A percentile compares a stretch with the other conserved stretches of the same genome.
Evolutionary conservation across 2,329 filamentous ascomycete species (phyloP).

Genomic region (Lecanicillium sp.): DNA sequence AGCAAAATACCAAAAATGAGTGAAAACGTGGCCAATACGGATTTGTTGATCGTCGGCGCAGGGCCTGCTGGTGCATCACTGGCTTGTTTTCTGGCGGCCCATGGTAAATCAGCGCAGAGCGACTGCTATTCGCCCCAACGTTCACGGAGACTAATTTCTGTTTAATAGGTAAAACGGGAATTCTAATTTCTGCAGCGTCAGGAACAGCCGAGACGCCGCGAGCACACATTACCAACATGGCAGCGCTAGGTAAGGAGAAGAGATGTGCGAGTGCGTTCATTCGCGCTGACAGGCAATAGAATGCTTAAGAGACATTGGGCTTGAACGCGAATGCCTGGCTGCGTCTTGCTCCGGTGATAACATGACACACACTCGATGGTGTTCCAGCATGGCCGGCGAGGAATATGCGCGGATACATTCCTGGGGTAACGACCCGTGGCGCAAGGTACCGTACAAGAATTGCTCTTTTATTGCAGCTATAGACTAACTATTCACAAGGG

Average conservation of each 20-base stretch:
- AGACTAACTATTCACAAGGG: constrained; percentile 21
- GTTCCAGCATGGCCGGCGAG: constrained; percentile 40
- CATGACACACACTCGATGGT: constrained; percentile 46
- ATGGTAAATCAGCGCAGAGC: constrained; percentile 26
- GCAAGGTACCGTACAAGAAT: constrained; percentile 23
- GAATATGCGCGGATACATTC: constrained; percentile 42
- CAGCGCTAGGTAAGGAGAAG: constrained; percentile 32
- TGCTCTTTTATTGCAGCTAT: neutral
- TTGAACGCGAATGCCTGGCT: constrained; percentile 31
- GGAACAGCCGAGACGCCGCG: constrained; percentile 48
- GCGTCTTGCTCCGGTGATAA: constrained; percentile 27
- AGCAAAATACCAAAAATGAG: no score
- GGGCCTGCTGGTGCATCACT: constrained; percentile 47
- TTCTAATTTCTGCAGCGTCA: constrained; percentile 41
- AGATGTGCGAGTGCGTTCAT: neutral
- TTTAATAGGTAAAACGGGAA: constrained; percentile 31
- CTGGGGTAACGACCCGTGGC: constrained; percentile 39
- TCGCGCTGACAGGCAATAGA: constrained; percentile 22
- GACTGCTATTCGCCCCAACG: neutral
- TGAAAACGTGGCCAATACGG: constrained; percentile 19
- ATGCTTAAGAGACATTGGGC: constrained; percentile 42
- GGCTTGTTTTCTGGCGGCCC: constrained; percentile 41
- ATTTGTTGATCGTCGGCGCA: constrained; percentile 40
- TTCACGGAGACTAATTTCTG: no score
- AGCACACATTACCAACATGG: constrained; percentile 53